Evolutionary conservation across 768 basidiomycete genomes (phyloP), one percentile per base, ranked within the genome.

Genomic region (Vararia minispora): DNA sequence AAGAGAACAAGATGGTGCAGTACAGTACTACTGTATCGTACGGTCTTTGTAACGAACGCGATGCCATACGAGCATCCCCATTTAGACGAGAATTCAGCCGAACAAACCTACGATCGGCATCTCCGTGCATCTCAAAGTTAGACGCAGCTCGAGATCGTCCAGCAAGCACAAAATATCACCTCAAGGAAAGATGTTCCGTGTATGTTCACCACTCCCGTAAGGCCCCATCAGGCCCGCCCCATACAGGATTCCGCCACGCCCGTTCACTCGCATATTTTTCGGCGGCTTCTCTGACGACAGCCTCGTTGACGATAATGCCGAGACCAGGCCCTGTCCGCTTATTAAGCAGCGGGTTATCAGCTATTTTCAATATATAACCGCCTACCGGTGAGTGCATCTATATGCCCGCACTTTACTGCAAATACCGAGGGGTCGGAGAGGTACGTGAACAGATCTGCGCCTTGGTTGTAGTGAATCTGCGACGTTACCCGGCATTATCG

Each of bases 401-500:
- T 57, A 48, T 71, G 61, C 4, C 78, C 73, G 24, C 73, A 62
- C 28, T 61, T 58, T 10, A 79, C 66, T 4, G 61, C 53, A 47
- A 79, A 78, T 2, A 79, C 66, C 2, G 58, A 53, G 4, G 72
- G 61, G 43, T 74, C 63, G 18, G 50, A 49, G 29, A 82, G 53
- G 56, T 77, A 80, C 1, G 76, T 79, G 47, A 71, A 64, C 10
- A 80, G 62, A 52, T 83, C 79, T 28, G 71, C 71, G 27, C 64
- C 66, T 27, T 62, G 54, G 55, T 81, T 79, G 57, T 77, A 80
- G 52, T 80, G 74, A 33, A 80, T 77, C 73, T 76, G 35, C 18
- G 33, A 26, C 21, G 14, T 12, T 22, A 17, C 13, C 4, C 27
- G 14, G 12, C 14, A 5, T 4, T 26, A 31, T 3, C n/a, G 23